Base-by-base conservation (phyloP, 2,329 filamentous ascomycete species). In the Aspergillus aculeatinus region DNA sequence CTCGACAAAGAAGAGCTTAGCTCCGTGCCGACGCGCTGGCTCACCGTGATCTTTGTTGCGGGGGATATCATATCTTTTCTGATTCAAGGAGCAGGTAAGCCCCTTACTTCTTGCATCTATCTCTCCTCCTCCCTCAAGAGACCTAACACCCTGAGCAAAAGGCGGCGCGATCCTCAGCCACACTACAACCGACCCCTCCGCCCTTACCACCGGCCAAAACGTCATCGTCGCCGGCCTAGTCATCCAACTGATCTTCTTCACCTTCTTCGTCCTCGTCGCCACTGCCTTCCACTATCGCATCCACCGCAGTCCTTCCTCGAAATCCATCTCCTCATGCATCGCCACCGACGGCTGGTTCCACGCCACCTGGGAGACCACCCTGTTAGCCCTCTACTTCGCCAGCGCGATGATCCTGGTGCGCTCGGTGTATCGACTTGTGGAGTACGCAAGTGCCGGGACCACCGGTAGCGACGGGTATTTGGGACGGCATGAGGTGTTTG, bases 211-310 rank as follows among this genome's bases (percentile, higher is more conserved):
- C 7, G 67, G 63, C 10, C 64, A 70, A 51, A 59, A 67, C 16
- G 74, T 87, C 52, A 80, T 88, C n/a, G 71, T 87, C 7, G 80
- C 65, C 1, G 86, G 86, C 2, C 73, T 89, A 2, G 69, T 83
- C 33, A 69, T 87, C 16, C 86, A 89, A 67, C 77, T 89, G 25
- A 44, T 84, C 48, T 79, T 84, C 58, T 87, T 88, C 62, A 78
- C 77, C 23, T 72, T 87, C 39, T 89, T 88, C 66, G 71, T 83
- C 39, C 58, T 79, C 4, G 79, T 80, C 1, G 77, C 82, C 0
- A 63, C 77, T 2, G 60, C 82, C 0, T 86, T 86, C 72, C 80
- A 87, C 63, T 55, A 63, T 2, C 75, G 81, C 3, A 75, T 84
- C 12, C 60, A 50, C 3, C 67, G 65, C 4, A 48, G 64, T 2